Conservation (phyloP, 495 filamentous ascomycete genomes). For the Neurospora discreta region DNA sequence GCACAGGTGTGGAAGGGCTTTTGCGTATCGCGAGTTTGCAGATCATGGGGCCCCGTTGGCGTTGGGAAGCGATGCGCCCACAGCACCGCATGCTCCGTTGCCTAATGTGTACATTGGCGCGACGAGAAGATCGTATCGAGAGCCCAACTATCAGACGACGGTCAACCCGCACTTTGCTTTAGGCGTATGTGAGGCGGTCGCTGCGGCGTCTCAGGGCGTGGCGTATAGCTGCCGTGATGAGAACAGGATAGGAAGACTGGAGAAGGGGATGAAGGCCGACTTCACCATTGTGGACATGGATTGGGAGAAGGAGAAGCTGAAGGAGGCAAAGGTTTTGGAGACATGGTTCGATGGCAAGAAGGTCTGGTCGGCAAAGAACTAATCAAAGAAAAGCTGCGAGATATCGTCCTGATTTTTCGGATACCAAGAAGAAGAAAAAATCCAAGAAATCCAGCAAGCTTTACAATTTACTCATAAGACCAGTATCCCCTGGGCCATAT, state of each 20-base stretch:
- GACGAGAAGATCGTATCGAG: slow-evolving; percentile 43
- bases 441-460: background rate
- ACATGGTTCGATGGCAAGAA: slow-evolving; percentile 46
- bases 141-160: slow-evolving; percentile 33
- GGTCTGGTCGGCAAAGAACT: slow-evolving; percentile 26
- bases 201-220: slow-evolving; percentile 44
- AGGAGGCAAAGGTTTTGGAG: slow-evolving; percentile 39
- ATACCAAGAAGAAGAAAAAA: no score
- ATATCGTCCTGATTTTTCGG: background rate
- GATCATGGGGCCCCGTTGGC: slow-evolving; percentile 42
- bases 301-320: slow-evolving; percentile 38
- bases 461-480: slow-evolving; percentile 3
- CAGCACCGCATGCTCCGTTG: slow-evolving; percentile 44
- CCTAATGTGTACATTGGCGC: slow-evolving; percentile 50
- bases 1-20: slow-evolving; percentile 42
- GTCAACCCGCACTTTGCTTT: slow-evolving; percentile 45
- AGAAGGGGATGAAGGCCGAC: slow-evolving; percentile 41
- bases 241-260: slow-evolving; percentile 35
- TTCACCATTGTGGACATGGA: slow-evolving; percentile 50
- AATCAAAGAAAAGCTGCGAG: background rate
- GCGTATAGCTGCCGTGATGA: slow-evolving; percentile 51
- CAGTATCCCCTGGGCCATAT: slow-evolving; percentile 41
- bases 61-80: slow-evolving; percentile 51
- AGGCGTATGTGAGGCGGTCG: slow-evolving; percentile 38
- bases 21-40: slow-evolving; percentile 50